Percentiles rank a stretch among this genome's conserved stretches.
Evolutionary conservation across 768 basidiomycete genomes (phyloP).

Genomic region (Lactarius indigo): DNA sequence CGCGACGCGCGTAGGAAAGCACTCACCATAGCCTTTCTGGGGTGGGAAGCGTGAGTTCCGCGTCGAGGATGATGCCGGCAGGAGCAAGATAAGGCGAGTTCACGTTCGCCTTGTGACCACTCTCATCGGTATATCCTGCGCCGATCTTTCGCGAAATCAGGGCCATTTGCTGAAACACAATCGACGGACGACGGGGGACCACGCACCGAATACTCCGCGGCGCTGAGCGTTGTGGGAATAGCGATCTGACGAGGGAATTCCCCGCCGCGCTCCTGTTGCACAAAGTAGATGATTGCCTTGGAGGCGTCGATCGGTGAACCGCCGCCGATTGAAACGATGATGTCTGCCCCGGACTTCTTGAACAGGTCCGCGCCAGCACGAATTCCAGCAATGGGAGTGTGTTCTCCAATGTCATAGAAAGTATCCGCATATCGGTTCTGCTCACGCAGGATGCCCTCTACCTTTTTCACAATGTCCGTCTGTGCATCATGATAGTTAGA

Average conservation of each 20-base stretch:
- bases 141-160: conserved; percentile 40
- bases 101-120: conserved; percentile 61
- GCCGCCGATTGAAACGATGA: conserved; percentile 72
- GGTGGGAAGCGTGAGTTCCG: conserved; percentile 66
- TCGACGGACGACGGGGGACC: background rate
- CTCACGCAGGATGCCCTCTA: conserved; percentile 54
- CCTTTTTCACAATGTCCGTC: conserved; percentile 58
- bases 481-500: conserved; percentile 26
- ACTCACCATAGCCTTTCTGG: conserved; percentile 71
- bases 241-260: conserved; percentile 63
- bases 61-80: conserved; percentile 73
- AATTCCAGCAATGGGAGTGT: conserved; percentile 67
- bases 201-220: conserved; percentile 67
- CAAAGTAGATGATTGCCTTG: conserved; percentile 65
- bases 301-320: conserved; percentile 79
- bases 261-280: conserved; percentile 54
- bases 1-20: conserved; percentile 19
- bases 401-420: conserved; percentile 71
- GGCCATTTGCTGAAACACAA: background rate
- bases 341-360: conserved; percentile 55
- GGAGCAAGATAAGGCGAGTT: conserved; percentile 57
- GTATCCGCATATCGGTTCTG: conserved; percentile 60
- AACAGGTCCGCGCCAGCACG: conserved; percentile 51
- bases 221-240: conserved; percentile 78
- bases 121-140: conserved; percentile 69